A percentile compares a stretch with the other conserved stretches of the same genome.
phyloP scores from a whole-genome alignment of 768 basidiomycete species.

The Tephrocybe sp. region DNA sequence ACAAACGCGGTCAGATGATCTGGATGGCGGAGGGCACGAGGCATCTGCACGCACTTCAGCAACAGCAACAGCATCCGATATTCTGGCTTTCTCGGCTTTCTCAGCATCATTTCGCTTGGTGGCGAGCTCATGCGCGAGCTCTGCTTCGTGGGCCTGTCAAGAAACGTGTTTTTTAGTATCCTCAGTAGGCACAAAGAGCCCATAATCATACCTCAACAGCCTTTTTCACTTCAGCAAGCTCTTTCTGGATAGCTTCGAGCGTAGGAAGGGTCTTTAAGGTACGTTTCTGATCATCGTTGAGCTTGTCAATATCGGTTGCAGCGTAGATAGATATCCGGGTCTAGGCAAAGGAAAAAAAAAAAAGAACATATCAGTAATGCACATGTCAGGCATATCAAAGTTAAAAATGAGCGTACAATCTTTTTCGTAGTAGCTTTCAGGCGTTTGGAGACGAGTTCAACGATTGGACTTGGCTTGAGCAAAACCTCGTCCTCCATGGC shows the following conservation, averaged over 20 bases:
- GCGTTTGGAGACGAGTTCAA: conserved; percentile 78
- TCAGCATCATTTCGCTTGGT: conserved; percentile 55
- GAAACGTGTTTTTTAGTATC: conserved; percentile 8
- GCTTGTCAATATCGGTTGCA: conserved; percentile 59
- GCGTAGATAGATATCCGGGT: conserved; percentile 72
- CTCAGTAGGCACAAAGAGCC: neutral
- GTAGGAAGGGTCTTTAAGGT: conserved; percentile 68
- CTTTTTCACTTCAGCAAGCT: conserved; percentile 82
- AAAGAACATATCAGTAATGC: conserved; percentile 9
- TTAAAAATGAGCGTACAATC: conserved; percentile 52
- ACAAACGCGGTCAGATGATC: neutral
- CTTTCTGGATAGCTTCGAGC: conserved; percentile 77
- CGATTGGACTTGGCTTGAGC: conserved; percentile 62
- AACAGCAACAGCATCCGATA: conserved; percentile 52
- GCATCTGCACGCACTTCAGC: conserved; percentile 47
- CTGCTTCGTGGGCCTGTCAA: conserved; percentile 59
- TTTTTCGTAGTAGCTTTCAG: conserved; percentile 79
- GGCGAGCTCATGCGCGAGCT: conserved; percentile 53
- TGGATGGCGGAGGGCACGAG: neutral
- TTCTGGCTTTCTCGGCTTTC: conserved; percentile 50
- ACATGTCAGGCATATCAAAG: neutral
- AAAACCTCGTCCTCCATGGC: conserved; percentile 42
- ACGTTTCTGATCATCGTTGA: conserved; percentile 87
- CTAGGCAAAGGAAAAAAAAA: conserved; percentile 33
- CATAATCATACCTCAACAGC: conserved; percentile 64